Evolutionary conservation across 2,329 filamentous ascomycete species (phyloP), one percentile per base, ranked within the genome.

Genomic region (Monascus ruber): DNA sequence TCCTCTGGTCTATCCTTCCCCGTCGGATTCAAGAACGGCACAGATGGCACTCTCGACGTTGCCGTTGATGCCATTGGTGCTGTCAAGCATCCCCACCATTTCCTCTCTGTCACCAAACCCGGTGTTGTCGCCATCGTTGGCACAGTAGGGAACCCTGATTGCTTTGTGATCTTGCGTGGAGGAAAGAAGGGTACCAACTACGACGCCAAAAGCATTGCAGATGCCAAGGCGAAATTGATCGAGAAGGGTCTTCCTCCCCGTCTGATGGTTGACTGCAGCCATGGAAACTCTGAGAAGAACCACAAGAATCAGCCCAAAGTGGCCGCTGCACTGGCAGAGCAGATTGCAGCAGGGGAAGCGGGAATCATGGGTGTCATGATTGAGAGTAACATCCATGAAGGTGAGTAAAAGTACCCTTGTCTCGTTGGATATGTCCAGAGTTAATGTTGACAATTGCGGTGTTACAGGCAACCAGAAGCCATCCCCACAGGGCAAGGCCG

Each of bases 1-100:
- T 89, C 91, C 24, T 91, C 84, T 38, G 91, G 91, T 57, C 73
- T 96, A 29, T 93, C 84, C 51, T 96, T 95, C 82, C 91, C 91
- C 2, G 87, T 98, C 7, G 91, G 91, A 37, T 98, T 98, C 83
- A 98, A 98, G 77, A 98, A 98, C 65, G 91, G 91, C 48, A 98
- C 91, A 27, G 91, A 98, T 60, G 91, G 91, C 37, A 83, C 81
- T 6, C 70, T 96, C 35, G 77, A 81, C 41, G 88, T 96, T 4
- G 88, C 91, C 8, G 85, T 96, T 52, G 91, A 98, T 60, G 91
- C 91, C 37, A 94, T 96, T 60, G 87, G 88, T 45, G 85, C 91
- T 10, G 89, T 93, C 37, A 80, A 77, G 60, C 85, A 94, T 59
- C 85, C 86, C 10, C 91, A 98, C 59, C 87, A 95, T 71, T 96